Conservation (phyloP, 306 rosid genomes). For the Medicago truncatula region MtrunA17r5.0-ANR NC_053043.1:44595001-44595500, state of each 20-base stretch:
- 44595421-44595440: constrained; percentile 33
- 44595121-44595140: too few relatives aligned
- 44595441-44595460: constrained; percentile 32
- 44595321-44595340: constrained; percentile 21
- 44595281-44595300: constrained; percentile 2
- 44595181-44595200: background rate
- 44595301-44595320: constrained; percentile 29
- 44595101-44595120: too few relatives aligned
- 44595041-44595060: too few relatives aligned
- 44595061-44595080: too few relatives aligned
- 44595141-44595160: background rate
- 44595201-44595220: too few relatives aligned
- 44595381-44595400: constrained; percentile 41
- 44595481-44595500: constrained; percentile 57
- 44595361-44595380: constrained; percentile 33
- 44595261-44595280: background rate
- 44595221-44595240: too few relatives aligned
- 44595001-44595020: too few relatives aligned
- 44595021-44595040: too few relatives aligned
- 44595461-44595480: constrained; percentile 26
- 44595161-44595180: background rate
- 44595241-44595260: background rate
- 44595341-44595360: constrained; percentile 16
- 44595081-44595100: too few relatives aligned
- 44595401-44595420: constrained; percentile 40